Evolutionary conservation across 2,329 filamentous ascomycete genomes (phyloP), one percentile per base, ranked within the genome.

Genomic region (Samsoniella hepiali): DNA sequence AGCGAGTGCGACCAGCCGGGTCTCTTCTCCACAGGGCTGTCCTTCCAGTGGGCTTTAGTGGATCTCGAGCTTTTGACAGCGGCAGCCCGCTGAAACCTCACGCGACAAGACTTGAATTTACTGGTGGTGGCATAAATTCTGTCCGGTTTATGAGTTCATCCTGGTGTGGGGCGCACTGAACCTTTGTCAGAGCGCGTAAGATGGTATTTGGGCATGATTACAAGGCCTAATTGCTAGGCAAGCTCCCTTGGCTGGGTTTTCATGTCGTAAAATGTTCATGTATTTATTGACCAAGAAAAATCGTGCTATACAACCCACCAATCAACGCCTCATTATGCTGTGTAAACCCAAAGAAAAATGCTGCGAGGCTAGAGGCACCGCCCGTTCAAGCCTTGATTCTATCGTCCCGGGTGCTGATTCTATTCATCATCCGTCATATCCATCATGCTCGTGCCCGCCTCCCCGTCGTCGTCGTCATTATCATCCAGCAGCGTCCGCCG

Each of bases 371-470:
- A 9, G 7, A 56, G 22, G 44, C 10, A 29, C 11, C 27, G 27
- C 7, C 11, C 31, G 44, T 47, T 54, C 31, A 54, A 61, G 17
- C 40, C 13, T 22, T 55, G 29, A 55, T 38, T 15, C 40, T 22
- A 54, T 10, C 22, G 34, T 44, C 11, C 11, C 34, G 27, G 38
- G 29, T 27, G 38, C 7, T n/a, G 40, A 29, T 31, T 42, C 64
- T 70, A 75, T 61, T 85, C 82, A 61, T 83, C 82, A 69, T 86
- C 84, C 64, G 81, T 83, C 77, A 84, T 77, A 50, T 84, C 84
- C 76, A 87, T 80, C 73, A 84, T 79, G 66, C 78, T 81, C 63
- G 81, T 79, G 7, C 73, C 78, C 61, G 73, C 76, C 53, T 71
- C 69, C 27, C 15, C 50, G 8, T 74, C 72, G 66, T 76, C 74